Conservation (phyloP, 257 asterid genomes). For the Solanum boliviense region DNA sequence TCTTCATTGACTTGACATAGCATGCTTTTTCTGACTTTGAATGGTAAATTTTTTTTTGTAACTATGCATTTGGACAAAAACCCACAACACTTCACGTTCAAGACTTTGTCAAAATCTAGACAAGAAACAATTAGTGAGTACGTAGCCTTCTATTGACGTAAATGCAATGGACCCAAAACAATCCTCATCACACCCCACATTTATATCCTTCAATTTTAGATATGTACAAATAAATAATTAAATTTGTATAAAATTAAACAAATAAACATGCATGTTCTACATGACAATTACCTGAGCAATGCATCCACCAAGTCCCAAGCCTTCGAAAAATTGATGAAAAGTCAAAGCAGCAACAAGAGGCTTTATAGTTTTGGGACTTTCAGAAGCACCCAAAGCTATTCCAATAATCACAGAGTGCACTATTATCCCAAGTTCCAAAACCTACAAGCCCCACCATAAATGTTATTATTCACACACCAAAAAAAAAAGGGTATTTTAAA, state of each 20-base stretch:
- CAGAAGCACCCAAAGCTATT: conserved; percentile 8
- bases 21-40: background rate
- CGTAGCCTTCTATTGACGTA: background rate
- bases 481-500: too few species aligned
- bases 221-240: rapidly evolving
- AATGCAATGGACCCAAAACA: background rate
- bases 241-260: too few species aligned
- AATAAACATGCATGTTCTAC: too few species aligned
- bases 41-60: background rate
- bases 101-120: background rate
- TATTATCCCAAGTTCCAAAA: conserved; percentile 1
- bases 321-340: conserved; percentile 9
- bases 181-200: background rate
- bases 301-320: conserved; percentile 11
- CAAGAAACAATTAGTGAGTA: background rate
- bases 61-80: background rate
- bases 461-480: background rate
- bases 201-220: rapidly evolving
- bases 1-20: background rate
- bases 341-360: conserved; percentile 7
- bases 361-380: background rate
- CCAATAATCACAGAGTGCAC: conserved; percentile 9
- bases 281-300: background rate
- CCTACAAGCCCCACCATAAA: background rate
- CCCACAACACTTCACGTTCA: background rate